Evolutionary conservation across 305 asterid species (phyloP), one percentile per base, ranked within the genome.

Genomic region (Withania somnifera): DNA sequence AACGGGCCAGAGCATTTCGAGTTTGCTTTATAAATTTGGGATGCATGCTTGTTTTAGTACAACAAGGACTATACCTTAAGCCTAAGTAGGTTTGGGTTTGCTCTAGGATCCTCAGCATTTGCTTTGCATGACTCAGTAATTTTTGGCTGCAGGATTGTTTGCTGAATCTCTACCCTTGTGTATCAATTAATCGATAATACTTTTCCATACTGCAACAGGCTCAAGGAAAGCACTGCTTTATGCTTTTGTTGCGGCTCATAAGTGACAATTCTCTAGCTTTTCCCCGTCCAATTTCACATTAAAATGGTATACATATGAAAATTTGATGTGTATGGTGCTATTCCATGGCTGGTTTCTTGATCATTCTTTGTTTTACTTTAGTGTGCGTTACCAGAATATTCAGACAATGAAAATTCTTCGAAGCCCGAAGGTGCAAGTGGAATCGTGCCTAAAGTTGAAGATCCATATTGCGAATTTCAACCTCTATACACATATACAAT

Each of bases 381-480:
- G 97, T 82, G 83, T 83, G 90, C n/a, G n/a, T n/a, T n/a, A n/a
- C n/a, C n/a, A n/a, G n/a, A 89, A 64, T 85, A 81, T 77, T 86
- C 93, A 5, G 95, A 89, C 67, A 88, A 87, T 10, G 95, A 87
- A 56, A 92, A 89, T 63, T 83, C 89, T 67, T 78, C 85, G 5
- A 82, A 84, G 71, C 88, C 78, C 26, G 82, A 83, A 63, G 73
- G 20, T 79, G 90, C 80, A 77, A 68, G 80, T 78, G 91, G 77
- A 51, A 80, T 90, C 67, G 51, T 73, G 79, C 93, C 94, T 30
- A 91, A 95, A 88, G 81, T 84, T 69, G 95, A 91, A 90, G 85
- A 19, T 82, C 85, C 84, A 84, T 82, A 84, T 80, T 86, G 52
- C 80, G 91, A 83, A 78, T 67, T 85, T 56, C 91, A 91, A 63